Base-by-base conservation (phyloP, 1,284 basidiomycete genomes). In the Leccinum glutinopallens region DNA sequence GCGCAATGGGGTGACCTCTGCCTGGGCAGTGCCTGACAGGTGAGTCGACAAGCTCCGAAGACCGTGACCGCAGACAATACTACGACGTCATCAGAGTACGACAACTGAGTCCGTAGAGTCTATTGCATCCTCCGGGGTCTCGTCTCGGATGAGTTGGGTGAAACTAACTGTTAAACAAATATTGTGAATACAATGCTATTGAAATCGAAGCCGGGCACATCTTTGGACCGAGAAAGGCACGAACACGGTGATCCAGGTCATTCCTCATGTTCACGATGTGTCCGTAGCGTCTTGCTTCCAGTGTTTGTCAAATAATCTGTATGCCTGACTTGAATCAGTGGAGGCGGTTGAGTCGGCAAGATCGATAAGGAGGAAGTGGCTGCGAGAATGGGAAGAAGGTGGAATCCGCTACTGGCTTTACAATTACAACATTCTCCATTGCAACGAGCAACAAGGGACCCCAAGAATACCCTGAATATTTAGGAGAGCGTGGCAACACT, bases 201-300 rank as follows among this genome's bases (percentile, higher is more conserved):
- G 75, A 77, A 37, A 77, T 46, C 46, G 81, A 84, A 68, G 65
- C 75, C 9, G 82, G 83, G 73, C 72, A 17, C 5, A 61, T 62
- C 58, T 29, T 32, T 3, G 29, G 25, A 12, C 13, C 62, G 46
- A 41, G 43, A 54, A 7, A 8, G 15, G 8, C 10, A 39, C 33
- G 59, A 73, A 46, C 49, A 25, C 15, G 19, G 29, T 67, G 72
- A 83, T 89, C 72, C 85, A 39, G 37, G 37, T 39, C 37, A 39
- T 15, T 39, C 37, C 6, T 39, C 85, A 6, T 87, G 86, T 72
- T 78, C 89, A 53, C 79, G 87, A 43, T 86, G 87, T 69, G 87
- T 81, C 76, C 86, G 85, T 68, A 85, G 82, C 63, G 87, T 81
- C 70, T 87, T 85, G 68, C 83, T 86, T 13, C 73, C 77, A 75